A percentile compares a stretch with the other conserved stretches of the same genome.
Conservation (phyloP, 140 eudicot species). For the Erigeron philadelphicus region DNA sequence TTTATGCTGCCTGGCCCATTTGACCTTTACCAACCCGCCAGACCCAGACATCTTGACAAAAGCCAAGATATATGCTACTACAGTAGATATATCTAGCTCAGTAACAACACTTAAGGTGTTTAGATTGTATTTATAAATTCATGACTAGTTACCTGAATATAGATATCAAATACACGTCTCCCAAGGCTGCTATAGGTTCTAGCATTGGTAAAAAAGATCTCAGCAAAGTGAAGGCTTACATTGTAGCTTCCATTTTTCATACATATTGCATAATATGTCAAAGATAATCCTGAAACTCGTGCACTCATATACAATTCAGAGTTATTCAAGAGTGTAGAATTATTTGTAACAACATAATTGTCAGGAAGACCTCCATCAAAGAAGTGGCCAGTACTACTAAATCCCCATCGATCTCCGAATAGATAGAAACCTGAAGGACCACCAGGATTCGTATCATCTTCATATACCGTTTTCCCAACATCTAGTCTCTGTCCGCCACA, state of each 20-base stretch:
- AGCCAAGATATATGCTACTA: neutral
- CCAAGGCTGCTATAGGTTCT: constrained; percentile 56
- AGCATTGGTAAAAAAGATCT: constrained; percentile 52
- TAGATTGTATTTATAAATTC: neutral
- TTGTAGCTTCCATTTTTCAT: constrained; percentile 52
- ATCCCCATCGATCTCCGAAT: constrained; percentile 44
- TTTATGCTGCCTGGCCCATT: neutral
- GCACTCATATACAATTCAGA: constrained; percentile 45
- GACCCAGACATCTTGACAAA: neutral
- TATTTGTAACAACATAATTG: constrained; percentile 23
- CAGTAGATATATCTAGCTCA: neutral
- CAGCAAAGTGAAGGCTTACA: constrained; percentile 78
- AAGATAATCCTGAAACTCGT: constrained; percentile 51
- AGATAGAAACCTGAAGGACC: constrained; percentile 30
- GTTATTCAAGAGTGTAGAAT: constrained; percentile 10
- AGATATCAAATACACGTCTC: constrained; percentile 65
- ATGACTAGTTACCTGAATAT: constrained; percentile 53
- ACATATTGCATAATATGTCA: constrained; percentile 63
- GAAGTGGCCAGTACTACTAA: constrained; percentile 68
- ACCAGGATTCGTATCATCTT: constrained; percentile 27
- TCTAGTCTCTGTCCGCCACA: constrained; percentile 45
- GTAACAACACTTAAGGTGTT: constrained; percentile 5
- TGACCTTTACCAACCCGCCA: neutral
- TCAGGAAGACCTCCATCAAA: constrained; percentile 30
- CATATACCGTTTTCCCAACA: constrained; percentile 26